Evolutionary conservation across 78 protist genomes (phyloP).

Genomic region (Emiliania huxleyi): DNA sequence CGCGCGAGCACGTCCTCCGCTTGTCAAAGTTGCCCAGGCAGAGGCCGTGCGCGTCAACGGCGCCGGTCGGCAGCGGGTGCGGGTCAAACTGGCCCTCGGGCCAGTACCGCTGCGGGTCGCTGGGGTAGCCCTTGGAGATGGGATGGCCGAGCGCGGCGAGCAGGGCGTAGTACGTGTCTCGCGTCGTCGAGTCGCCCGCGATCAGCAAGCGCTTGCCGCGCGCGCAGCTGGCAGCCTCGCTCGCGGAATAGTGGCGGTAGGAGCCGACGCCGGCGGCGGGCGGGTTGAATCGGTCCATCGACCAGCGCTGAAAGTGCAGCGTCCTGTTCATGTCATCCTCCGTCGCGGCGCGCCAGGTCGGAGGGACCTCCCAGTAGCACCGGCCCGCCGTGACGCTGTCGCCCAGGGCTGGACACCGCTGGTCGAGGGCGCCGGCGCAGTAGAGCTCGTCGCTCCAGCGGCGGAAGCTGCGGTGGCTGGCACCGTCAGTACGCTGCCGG

Average conservation of each 20-base stretch:
- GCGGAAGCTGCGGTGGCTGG: too few species aligned
- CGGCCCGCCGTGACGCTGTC: not conserved
- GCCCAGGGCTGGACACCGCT: not conserved
- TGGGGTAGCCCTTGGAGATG: not conserved
- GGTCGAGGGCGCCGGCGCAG: slow-evolving; percentile 2
- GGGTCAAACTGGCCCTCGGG: not conserved
- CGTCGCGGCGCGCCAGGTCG: not conserved
- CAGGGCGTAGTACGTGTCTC: not conserved
- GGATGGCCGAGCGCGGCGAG: not conserved
- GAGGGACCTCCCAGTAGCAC: not conserved
- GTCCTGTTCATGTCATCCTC: not conserved
- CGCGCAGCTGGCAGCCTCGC: not conserved
- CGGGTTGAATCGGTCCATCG: too few species aligned
- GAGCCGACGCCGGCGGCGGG: too few species aligned
- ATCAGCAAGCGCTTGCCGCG: not conserved
- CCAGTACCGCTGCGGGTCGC: not conserved
- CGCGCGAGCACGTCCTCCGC: not conserved
- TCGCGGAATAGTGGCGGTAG: too few species aligned
- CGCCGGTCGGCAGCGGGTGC: not conserved
- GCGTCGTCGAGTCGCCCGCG: slow-evolving; percentile 2
- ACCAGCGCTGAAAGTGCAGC: too few species aligned
- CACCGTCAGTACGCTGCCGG: too few species aligned
- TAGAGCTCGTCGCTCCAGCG: not conserved
- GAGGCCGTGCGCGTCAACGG: not conserved
- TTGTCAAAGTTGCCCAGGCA: not conserved